Evolutionary conservation across 2,329 filamentous ascomycete species (phyloP), one percentile per base, ranked within the genome.

Genomic region (Cercospora citrullina): DNA sequence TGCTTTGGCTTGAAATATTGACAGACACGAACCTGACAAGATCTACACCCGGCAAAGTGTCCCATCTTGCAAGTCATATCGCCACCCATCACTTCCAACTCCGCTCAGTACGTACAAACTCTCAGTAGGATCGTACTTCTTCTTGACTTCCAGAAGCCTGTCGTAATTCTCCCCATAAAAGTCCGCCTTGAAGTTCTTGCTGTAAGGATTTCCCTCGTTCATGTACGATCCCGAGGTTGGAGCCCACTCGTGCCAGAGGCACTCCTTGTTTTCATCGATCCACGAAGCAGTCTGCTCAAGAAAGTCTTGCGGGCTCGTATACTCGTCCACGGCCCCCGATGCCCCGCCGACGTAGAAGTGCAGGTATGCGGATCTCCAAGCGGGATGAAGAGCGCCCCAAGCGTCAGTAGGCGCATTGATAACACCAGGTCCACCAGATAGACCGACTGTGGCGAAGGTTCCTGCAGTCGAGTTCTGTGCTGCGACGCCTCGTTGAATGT

Each of bases 161-260:
- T 69, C 67, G 62, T 82, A 83, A 66, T 81, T 82, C 3, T 65
- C 64, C 4, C 82, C 82, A 70, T 80, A 83, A 70, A 83, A 83
- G 1, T 77, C 77, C 36, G 77, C 58, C 73, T 82, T 74, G 72
- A 77, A 83, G 67, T 81, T 73, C 2, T 76, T 77, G 72, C 83
- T 78, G 53, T 76, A 76, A 70, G 79, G 80, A 65, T 81, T 76
- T 10, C 72, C 80, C 55, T 83, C 82, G 65, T 83, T 84, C 69
- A 81, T 72, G 69, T 84, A 84, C 3, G 74, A 74, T 1, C 80
- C 79, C 9, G 76, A 77, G 36, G 77, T 73, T 0, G 82, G 81
- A 0, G 81, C 80, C 26, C 80, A 73, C 9, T 80, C 68, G 51
- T 77, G 78, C 72, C 72, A 77, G 51, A 72, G 57, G 18, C 23